phyloP scores from a whole-genome alignment of 768 basidiomycete genomes.

The Suillus variegatus region DNA sequence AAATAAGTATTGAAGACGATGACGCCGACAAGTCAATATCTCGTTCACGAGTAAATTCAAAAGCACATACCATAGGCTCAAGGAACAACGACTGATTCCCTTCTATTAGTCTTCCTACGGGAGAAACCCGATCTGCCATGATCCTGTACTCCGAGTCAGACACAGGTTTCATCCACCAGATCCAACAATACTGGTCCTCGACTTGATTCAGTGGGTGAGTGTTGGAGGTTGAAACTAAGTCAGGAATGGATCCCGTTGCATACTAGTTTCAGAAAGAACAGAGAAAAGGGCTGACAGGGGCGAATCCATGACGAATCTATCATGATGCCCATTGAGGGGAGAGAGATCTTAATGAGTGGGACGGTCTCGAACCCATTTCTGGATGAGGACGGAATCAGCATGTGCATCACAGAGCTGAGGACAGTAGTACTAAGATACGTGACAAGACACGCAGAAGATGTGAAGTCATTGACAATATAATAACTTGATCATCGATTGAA shows the following conservation, averaged over 20 bases:
- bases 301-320: neutral
- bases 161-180: neutral
- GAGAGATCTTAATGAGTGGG: neutral
- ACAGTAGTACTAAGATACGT: neutral
- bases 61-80: neutral
- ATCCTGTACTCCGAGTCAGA: neutral
- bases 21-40: neutral
- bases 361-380: neutral
- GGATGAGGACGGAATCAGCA: neutral
- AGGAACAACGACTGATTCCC: neutral
- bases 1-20: neutral
- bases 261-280: neutral
- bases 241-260: neutral
- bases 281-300: neutral
- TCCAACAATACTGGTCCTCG: neutral
- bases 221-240: neutral
- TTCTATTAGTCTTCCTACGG: neutral
- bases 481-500: too few relatives aligned
- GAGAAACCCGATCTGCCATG: neutral
- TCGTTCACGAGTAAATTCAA: neutral
- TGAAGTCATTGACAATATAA: neutral
- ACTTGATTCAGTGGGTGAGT: neutral
- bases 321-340: too few relatives aligned
- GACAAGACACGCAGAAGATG: neutral
- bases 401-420: neutral